Conservation (phyloP, 495 filamentous ascomycete species). For the Hypoxylon rickii region DNA sequence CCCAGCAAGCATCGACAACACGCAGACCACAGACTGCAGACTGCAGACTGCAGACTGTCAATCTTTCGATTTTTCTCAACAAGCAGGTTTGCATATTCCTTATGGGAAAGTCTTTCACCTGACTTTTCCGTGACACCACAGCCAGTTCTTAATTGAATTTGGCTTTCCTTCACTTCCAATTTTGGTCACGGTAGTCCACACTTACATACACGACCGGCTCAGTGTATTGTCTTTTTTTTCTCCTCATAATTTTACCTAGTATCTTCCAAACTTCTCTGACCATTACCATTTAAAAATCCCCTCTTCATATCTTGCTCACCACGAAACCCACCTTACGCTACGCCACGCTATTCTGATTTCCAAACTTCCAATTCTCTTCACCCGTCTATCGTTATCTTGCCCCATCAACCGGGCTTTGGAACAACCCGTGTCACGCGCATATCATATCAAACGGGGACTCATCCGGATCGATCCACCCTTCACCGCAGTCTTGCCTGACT, state of each 20-base stretch:
- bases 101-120: slow-evolving; percentile 22
- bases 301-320: neutral
- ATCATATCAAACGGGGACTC: slow-evolving; percentile 1
- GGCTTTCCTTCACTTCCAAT: slow-evolving; percentile 17
- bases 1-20: slow-evolving; percentile 4
- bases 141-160: slow-evolving; percentile 44
- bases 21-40: too few species aligned
- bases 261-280: too few species aligned
- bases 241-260: slow-evolving; percentile 8
- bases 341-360: too few species aligned
- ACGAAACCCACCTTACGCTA: neutral
- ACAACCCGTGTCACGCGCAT: slow-evolving; percentile 16
- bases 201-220: slow-evolving; percentile 10
- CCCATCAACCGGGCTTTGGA: too few species aligned
- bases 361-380: neutral
- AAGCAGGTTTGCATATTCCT: slow-evolving; percentile 7
- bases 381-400: slow-evolving; percentile 13
- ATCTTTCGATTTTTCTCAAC: slow-evolving; percentile 6
- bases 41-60: too few species aligned
- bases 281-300: slow-evolving; percentile 1
- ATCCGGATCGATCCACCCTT: slow-evolving; percentile 22
- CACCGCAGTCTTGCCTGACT: slow-evolving; percentile 38
- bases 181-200: slow-evolving; percentile 6
- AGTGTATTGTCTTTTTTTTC: slow-evolving; percentile 35
- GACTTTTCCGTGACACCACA: slow-evolving; percentile 2